Base-by-base conservation (phyloP, 23 red algal species). In the Gracilaria gracilis region DNA sequence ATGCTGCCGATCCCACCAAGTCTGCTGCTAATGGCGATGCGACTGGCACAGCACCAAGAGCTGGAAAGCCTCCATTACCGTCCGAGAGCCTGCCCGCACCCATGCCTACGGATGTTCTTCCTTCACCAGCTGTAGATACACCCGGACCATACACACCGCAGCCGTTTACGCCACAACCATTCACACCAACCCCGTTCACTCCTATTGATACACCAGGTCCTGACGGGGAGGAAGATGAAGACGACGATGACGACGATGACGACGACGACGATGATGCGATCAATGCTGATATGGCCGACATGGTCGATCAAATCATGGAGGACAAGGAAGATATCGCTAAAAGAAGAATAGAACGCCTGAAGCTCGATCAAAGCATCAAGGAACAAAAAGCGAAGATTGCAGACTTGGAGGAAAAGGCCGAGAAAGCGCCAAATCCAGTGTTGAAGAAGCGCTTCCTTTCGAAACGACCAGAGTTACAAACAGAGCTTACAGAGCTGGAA, bases 311-410 rank as follows among this genome's bases (percentile, higher is more conserved):
- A 39, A 38, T 92, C 40, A 71, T 71, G 48, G 66, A 92, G 57
- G 89, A 92, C 79, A 78, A 84, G 64, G 89, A 83, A 62, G 89
- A 83, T 15, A 67, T 61, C 61, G 80, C 79, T 0, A 83, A 84
- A 47, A 84, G 66, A 76, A 53, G 79, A 35, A 92, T 94, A 61
- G 92, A 81, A 24, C 82, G 92, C 71, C 20, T 83, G 17, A 88
- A 79, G n/a, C 61, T 94, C 25, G 92, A 82, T 51, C 72, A 81
- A 55, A 82, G 58, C 72, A 88, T 94, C 44, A 61, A 80, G 39
- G 92, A 86, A 65, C 75, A 87, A 46, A 82, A 86, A 59, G 76
- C 54, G 32, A 87, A 87, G 77, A 87, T 94, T 86, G 57, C 55
- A 25, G 67, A 94, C 27, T 67, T 87, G 84, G 83, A 86, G 82